phyloP scores from a whole-genome alignment of 306 rosid genomes.

The Alnus glutinosa region DNA sequence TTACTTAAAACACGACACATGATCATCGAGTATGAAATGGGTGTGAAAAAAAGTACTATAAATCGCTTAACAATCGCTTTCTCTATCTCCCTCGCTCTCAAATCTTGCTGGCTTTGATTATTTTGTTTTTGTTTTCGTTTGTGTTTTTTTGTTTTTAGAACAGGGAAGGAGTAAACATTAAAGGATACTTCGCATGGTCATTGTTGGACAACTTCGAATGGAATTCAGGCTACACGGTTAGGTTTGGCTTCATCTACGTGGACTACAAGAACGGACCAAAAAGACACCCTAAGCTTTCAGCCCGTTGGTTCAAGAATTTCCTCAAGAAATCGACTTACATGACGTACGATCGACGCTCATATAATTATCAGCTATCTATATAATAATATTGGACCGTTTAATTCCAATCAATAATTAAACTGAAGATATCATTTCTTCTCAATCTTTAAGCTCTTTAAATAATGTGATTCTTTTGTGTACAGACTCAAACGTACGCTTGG shows the following conservation, averaged over 20 bases:
- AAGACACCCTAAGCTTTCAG: conserved; percentile 58
- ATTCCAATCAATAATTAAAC: no score
- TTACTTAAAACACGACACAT: no score
- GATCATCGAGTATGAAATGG: no score
- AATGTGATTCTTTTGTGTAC: no score
- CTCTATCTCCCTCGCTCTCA: not conserved
- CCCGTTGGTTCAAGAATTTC: conserved; percentile 61
- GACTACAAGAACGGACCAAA: conserved; percentile 52
- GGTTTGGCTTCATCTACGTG: conserved; percentile 59
- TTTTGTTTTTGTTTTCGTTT: not conserved
- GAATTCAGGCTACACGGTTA: conserved; percentile 51
- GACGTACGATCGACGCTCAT: no score
- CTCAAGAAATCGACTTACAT: conserved; percentile 21
- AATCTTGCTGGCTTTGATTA: not conserved
- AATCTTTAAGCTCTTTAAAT: no score
- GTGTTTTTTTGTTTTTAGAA: not conserved
- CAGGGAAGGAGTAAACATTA: conserved; percentile 62
- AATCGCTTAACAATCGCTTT: not conserved
- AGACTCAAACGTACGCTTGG: no score
- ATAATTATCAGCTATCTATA: no score
- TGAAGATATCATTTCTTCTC: no score
- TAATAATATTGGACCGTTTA: no score
- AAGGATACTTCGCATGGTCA: conserved; percentile 75
- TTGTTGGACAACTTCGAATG: conserved; percentile 68
- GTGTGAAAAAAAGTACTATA: no score